Conservation (phyloP, 345 rosid genomes). For the Eucalyptus coolabah region DNA sequence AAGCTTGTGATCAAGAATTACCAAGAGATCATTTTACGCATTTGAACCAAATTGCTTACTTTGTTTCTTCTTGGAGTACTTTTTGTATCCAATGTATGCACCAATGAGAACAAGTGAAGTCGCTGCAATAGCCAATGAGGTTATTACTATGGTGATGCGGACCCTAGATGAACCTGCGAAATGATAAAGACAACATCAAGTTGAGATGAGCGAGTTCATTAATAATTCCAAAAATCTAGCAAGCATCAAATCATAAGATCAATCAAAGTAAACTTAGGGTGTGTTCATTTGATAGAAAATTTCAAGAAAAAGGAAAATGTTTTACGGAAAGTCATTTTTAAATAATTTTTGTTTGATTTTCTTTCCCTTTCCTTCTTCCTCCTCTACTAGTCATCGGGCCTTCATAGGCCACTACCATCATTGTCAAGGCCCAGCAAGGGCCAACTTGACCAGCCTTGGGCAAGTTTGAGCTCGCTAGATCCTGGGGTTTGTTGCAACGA, state of each 20-base stretch:
- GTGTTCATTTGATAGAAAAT: too few relatives aligned
- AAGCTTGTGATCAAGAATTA: neutral
- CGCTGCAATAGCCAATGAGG: neutral
- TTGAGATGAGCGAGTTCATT: neutral
- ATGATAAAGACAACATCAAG: neutral
- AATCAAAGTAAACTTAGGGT: neutral
- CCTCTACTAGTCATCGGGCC: too few relatives aligned
- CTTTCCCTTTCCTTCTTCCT: too few relatives aligned
- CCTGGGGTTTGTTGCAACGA: too few relatives aligned
- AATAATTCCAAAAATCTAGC: neutral
- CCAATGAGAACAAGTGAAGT: neutral
- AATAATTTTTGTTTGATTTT: too few relatives aligned
- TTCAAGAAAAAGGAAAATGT: too few relatives aligned
- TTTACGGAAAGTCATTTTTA: too few relatives aligned
- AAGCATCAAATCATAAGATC: neutral
- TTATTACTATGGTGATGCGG: neutral
- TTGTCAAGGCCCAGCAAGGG: too few relatives aligned
- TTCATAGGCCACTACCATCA: too few relatives aligned
- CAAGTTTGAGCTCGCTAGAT: too few relatives aligned
- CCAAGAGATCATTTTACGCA: neutral
- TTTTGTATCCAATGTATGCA: neutral
- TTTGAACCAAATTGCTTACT: neutral
- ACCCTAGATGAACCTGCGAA: neutral
- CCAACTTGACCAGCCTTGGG: fast-evolving
- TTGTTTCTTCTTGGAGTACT: neutral